Conservation (phyloP, 2,329 filamentous ascomycete genomes). For the Emergomyces africanus region DNA sequence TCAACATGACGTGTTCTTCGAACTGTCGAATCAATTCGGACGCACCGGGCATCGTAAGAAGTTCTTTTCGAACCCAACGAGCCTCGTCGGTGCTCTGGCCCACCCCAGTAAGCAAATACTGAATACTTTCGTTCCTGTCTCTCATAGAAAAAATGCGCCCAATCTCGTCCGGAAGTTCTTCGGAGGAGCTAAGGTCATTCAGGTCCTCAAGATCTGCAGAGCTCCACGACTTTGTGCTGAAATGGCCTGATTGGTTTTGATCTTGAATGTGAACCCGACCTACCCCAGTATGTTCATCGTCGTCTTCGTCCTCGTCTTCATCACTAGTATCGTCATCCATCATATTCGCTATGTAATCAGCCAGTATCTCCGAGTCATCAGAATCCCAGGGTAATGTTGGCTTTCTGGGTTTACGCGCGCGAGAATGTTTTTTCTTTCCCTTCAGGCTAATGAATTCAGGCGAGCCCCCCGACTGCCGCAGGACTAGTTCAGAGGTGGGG, state of each 20-base stretch:
- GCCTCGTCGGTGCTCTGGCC: conserved; percentile 34
- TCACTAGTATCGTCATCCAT: conserved; percentile 14
- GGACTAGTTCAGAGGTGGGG: background rate
- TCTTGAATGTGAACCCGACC: conserved; percentile 6
- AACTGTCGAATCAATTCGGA: conserved; percentile 20
- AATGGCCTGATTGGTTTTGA: background rate
- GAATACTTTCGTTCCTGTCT: conserved; percentile 30
- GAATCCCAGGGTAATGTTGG: background rate
- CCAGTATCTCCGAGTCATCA: conserved; percentile 30
- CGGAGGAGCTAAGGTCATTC: conserved; percentile 38
- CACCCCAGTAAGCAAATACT: conserved; percentile 41
- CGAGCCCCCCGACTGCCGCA: background rate
- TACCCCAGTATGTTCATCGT: conserved; percentile 30
- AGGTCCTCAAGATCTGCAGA: conserved; percentile 35
- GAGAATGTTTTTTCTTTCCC: background rate
- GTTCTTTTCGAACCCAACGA: conserved; percentile 34
- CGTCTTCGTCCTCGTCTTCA: background rate
- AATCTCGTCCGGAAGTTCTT: conserved; percentile 32
- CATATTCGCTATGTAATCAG: conserved; percentile 51
- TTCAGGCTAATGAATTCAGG: background rate
- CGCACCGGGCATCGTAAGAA: conserved; percentile 19
- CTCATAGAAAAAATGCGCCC: conserved; percentile 35
- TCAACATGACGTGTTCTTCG: conserved; percentile 18
- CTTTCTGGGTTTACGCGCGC: background rate
- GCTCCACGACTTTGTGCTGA: conserved; percentile 23